These are phyloP conservation scores for Phyllosticta citriasiana DNA, from an alignment of 2,329 filamentous ascomycete genomes.

Conservation along the genomic window DNA sequence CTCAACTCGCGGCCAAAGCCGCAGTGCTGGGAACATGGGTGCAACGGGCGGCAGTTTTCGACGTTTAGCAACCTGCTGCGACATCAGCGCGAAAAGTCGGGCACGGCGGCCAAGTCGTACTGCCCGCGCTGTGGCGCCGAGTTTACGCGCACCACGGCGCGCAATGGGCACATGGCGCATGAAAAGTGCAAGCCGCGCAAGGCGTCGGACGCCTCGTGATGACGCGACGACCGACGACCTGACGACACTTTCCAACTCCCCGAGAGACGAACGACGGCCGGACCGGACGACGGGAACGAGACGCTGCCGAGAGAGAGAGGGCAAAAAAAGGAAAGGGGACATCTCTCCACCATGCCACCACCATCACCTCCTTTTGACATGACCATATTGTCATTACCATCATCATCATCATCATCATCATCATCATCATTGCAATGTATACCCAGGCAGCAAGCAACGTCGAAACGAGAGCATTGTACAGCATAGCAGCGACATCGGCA, in stretches of 20 bases:
- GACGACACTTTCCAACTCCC: not conserved
- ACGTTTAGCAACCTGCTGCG: constrained; percentile 91
- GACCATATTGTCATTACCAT: not conserved
- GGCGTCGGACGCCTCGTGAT: constrained; percentile 27
- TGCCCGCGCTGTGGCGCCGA: constrained; percentile 89
- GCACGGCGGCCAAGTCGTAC: constrained; percentile 76
- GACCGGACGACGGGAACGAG: not conserved
- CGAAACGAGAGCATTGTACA: not conserved
- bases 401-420: not conserved
- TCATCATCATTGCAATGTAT: not conserved
- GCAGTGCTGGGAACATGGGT: constrained; percentile 95
- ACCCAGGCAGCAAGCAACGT: not conserved
- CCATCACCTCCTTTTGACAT: not conserved
- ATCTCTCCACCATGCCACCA: not conserved
- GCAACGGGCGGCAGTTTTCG: constrained; percentile 89
- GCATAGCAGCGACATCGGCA: not conserved
- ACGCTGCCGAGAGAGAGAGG: not conserved
- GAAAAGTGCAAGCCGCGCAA: constrained; percentile 82
- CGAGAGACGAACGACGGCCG: not conserved
- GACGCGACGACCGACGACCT: not conserved
- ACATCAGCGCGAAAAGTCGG: constrained; percentile 90
- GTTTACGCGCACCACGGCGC: constrained; percentile 79
- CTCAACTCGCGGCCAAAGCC: constrained; percentile 78
- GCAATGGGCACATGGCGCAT: constrained; percentile 77
- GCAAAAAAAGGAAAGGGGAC: not conserved